These are phyloP conservation scores for Beauveria pseudobassiana DNA, from an alignment of 2,329 filamentous ascomycete genomes.

Conservation along the genomic window DNA sequence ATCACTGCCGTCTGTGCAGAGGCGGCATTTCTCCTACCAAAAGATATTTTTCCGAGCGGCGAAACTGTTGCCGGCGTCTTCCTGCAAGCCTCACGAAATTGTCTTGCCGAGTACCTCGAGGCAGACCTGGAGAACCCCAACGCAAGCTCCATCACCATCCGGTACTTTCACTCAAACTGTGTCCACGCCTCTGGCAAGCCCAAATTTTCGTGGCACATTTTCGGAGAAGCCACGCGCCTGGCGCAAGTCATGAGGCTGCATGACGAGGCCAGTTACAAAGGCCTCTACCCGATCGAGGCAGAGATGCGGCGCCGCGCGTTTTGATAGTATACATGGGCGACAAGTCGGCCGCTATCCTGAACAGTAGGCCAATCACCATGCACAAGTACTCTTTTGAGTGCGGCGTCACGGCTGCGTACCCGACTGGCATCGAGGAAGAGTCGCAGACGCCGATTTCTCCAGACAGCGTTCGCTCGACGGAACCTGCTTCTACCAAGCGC, in stretches of 20 bases:
- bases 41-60: conserved; percentile 31
- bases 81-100: conserved; percentile 30
- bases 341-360: conserved; percentile 32
- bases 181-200: conserved; percentile 35
- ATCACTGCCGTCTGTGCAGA: conserved; percentile 38
- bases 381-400: conserved; percentile 35
- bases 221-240: conserved; percentile 35
- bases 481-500: background rate
- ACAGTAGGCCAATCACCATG: conserved; percentile 35
- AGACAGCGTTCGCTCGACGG: conserved; percentile 12
- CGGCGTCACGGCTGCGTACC: conserved; percentile 30
- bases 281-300: conserved; percentile 29
- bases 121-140: conserved; percentile 34
- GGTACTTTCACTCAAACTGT: conserved; percentile 39
- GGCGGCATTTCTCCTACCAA: conserved; percentile 31
- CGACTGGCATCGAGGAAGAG: conserved; percentile 24
- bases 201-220: conserved; percentile 37
- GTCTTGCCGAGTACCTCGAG: conserved; percentile 31
- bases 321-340: conserved; percentile 34
- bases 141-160: conserved; percentile 34
- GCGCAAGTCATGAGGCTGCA: conserved; percentile 36
- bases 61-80: conserved; percentile 30
- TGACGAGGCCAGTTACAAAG: conserved; percentile 30
- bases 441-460: conserved; percentile 13
- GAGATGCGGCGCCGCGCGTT: conserved; percentile 29